Evolutionary conservation across 179 eudicot genomes (phyloP), one percentile per base, ranked within the genome.

Genomic region (Beta lomatogona): DNA sequence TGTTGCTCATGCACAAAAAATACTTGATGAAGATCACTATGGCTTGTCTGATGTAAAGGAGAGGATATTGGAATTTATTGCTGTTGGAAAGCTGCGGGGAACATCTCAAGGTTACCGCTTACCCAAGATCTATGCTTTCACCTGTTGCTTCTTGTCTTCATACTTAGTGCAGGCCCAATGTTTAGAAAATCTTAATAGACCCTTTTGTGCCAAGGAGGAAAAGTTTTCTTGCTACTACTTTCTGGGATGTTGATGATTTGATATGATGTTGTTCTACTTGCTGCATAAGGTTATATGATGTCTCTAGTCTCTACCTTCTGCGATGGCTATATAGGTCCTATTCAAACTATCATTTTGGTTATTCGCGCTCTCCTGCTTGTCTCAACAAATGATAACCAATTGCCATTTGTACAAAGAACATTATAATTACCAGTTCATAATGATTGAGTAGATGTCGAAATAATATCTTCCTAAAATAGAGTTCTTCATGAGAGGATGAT

Each of bases 1-100:
- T 80, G 98, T 97, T 55, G 63, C 86, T 82, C 93, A 86, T 65
- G 99, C 99, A 52, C 93, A 97, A 87, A 86, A 88, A 78, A 91
- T 93, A 82, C 95, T 97, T 44, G 95, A 97, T 59, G 98, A 95
- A 86, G 99, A 97, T 83, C 99, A 97, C 87, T 97, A 97, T 89
- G 99, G 99, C 36, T 86, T 97, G 81, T 83, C 83, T 41, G 98
- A 97, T 86, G 97, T 97, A 66, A 97, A 97, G 89, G 97, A 97
- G 80, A 91, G 99, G 88, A 97, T 97, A 86, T 86, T 94, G 89
- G 97, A 97, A 85, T 97, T 94, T 79, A 93, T 97, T 73, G 99
- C 99, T 5, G 99, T 97, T 57, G 98, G 99, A 83, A 97, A 97
- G 84, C 91, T 97, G 75, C 89, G 98, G 87, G 98, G 98, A 89